Evolutionary conservation across 1,284 basidiomycete species (phyloP), one percentile per base, ranked within the genome.

Genomic region (Rhodotorula glutinis): DNA sequence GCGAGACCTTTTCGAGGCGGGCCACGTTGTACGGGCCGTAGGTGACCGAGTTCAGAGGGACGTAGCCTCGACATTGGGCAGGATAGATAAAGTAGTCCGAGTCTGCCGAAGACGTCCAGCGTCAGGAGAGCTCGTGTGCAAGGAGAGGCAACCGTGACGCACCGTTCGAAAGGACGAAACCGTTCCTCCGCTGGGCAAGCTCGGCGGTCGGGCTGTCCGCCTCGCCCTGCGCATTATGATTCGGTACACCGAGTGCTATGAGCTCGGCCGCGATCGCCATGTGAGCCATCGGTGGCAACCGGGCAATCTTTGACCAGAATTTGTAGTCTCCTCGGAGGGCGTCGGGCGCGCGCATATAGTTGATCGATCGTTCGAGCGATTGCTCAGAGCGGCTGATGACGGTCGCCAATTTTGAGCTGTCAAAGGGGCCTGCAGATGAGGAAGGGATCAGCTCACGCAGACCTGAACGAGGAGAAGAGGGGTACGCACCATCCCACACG

Each of bases 171-270:
- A 62, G 60, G 33, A 63, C 2, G 89, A 90, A 80, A 92, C 92
- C 68, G 83, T 85, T 27, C 10, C 90, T 76, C 61, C 84, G 81
- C 14, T 87, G 88, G 0, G 92, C 92, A 21, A 94, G 81, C 66
- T 88, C 87, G 3, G 93, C 91, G 43, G 89, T 88, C 67, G 87
- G 88, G 4, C 88, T 88, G 78, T 96, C 92, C 5, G 87, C 91
- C 78, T 96, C 92, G 74, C 88, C 88, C 69, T 91, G 86, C 0
- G 92, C 90, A 62, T 88, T 87, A 76, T 88, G 84, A 4, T 89
- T 72, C 47, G 85, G 79, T 40, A 80, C 74, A 4, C 76, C 78
- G 4, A 69, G 68, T 65, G 27, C 66, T 60, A 52, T 60, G 43
- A 63, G 66, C 14, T 62, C 65, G 13, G 62, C 44, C 8, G 67